phyloP scores from a whole-genome alignment of 495 filamentous ascomycete species.

The Podospora fimiseda region DNA sequence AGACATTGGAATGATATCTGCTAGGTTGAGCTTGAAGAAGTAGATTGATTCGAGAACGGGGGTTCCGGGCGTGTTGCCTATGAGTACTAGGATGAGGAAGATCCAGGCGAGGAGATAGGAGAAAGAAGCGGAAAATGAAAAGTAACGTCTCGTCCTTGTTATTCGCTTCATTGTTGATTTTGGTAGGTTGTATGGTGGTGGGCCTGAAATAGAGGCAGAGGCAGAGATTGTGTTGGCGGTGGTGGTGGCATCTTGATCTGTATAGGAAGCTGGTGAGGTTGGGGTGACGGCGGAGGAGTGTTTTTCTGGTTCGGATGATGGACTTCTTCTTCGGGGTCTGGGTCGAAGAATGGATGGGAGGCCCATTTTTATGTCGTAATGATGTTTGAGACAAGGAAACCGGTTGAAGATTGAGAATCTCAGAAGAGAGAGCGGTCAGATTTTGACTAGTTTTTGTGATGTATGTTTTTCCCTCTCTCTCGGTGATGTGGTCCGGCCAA shows the following conservation, averaged over 20 bases:
- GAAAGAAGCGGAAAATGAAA: constrained; percentile 55
- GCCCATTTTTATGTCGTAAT: constrained; percentile 7
- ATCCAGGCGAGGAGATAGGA: constrained; percentile 67
- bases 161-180: constrained; percentile 38
- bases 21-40: constrained; percentile 78
- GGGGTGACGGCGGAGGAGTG: not conserved
- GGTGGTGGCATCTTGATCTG: not conserved
- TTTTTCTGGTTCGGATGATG: not conserved
- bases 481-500: not conserved
- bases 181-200: too few species aligned
- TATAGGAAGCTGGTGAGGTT: not conserved
- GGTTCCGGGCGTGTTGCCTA: constrained; percentile 63
- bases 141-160: constrained; percentile 49
- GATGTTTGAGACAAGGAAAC: not conserved
- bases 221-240: too few species aligned
- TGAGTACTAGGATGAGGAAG: constrained; percentile 68
- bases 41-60: constrained; percentile 61
- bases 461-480: too few species aligned
- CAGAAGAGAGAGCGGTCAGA: too few species aligned
- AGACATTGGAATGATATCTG: constrained; percentile 69
- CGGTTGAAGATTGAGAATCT: not conserved
- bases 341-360: constrained; percentile 15
- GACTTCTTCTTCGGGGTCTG: constrained; percentile 4
- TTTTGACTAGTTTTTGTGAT: too few species aligned
- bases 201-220: too few species aligned